Base-by-base conservation (phyloP, 208 protist species). In the Trypanosoma lewisi region DNA sequence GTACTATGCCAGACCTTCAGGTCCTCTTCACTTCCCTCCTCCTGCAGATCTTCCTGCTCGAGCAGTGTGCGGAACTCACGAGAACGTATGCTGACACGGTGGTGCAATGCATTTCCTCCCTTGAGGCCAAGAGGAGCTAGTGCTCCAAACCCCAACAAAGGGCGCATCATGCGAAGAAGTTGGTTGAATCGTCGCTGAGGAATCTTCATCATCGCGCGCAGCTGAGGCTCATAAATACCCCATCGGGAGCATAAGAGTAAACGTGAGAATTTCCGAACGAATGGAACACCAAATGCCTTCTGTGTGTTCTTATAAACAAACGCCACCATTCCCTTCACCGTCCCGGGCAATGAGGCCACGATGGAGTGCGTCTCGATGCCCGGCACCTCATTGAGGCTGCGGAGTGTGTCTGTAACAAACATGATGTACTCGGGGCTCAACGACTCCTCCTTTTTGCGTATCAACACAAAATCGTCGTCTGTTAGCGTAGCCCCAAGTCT, bases 111-210 rank as follows among this genome's bases (percentile, higher is more conserved):
- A 52, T 84, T 83, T 57, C 80, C 77, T 28, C 57, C 70, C 9
- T 66, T 66, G 3, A 57, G 57, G 28, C 62, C 34, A 67, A 69
- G 31, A 21, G 37, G 16, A 39, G 47, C 34, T 60, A 49, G 11
- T 28, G 25, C 45, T 34, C 37, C 41, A 57, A 54, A 21, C 31
- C 86, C 78, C 0, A 91, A 52, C 2, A 78, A 71, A 0, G 85
- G 85, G 7, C 83, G 74, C 65, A 92, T 74, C 63, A 84, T 53
- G n/a, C 89, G 85, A 34, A 95, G 60, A 25, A 95, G 60, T 42
- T 85, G 65, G 50, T 91, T 82, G 37, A 95, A 77, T 21, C 77
- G 68, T 9, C 70, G 67, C 6, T 73, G 70, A 0, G 77, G 56
- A 25, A 92, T 25, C 42, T 66, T 53, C 30, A 95, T 55, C 17